Evolutionary conservation across 768 basidiomycete genomes (phyloP), one percentile per base, ranked within the genome.

Genomic region (Krasilnikovozyma curviuscula): DNA sequence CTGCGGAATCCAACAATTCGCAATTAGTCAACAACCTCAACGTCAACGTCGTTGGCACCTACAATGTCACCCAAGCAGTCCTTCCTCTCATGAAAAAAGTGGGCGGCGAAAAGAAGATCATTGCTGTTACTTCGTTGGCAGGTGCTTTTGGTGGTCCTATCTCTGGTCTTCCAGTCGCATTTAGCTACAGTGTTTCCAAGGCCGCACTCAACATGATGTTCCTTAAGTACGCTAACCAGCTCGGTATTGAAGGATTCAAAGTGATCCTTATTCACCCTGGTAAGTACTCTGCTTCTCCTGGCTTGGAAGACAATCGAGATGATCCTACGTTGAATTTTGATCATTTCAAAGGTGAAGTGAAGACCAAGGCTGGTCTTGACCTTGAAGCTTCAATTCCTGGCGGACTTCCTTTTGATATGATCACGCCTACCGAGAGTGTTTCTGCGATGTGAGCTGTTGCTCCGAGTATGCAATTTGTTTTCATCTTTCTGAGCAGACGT

Each of bases 161-260:
- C 16, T 44, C 42, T 7, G 28, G 16, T 7, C 27, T 44, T 8
- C 25, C 42, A 16, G 29, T 23, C 7, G 42, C n/a, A 44, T 6
- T 44, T 32, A 28, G 34, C 32, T 51, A 51, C 32, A 28, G 25
- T 29, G 27, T 47, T 12, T 27, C 46, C 10, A 51, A 51, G 24
- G 46, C 50, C 18, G 46, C 50, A 12, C 44, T 51, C 14, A 51
- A 51, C 27, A 51, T 51, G 50, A 46, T 18, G 14, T 27, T 51
- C 27, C 30, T 45, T 21, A 51, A 51, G 29, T 51, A 50, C 35
- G 50, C 33, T 5, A 34, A 28, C 16, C 45, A 45, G 25, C 30
- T 51, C 10, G 39, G 40, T 25, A 27, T 35, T 4, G 32, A 37
- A 16, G 48, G 50, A 7, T 33, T 51, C 37, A 46, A 46, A 21